A percentile compares a stretch with the other conserved stretches of the same genome.
Evolutionary conservation across 768 basidiomycete species (phyloP).

Genomic region (Amanita muscaria): DNA sequence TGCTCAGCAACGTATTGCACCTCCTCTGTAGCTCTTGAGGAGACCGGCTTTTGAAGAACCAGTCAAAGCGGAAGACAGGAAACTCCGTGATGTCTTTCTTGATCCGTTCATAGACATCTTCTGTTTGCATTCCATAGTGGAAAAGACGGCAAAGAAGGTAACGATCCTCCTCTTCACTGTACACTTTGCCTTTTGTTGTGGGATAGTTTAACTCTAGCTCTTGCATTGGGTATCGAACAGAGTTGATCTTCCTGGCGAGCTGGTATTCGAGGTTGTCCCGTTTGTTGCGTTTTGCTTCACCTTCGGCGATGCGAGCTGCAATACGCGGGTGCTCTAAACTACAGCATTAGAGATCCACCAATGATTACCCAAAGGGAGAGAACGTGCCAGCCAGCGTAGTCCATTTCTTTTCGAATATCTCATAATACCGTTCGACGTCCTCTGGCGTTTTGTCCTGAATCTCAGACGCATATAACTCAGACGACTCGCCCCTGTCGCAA

Average conservation of each 20-base stretch:
- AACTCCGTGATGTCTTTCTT: constrained; percentile 96
- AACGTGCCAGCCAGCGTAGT: constrained; percentile 67
- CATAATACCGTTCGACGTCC: constrained; percentile 71
- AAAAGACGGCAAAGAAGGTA: constrained; percentile 86
- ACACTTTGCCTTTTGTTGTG: constrained; percentile 93
- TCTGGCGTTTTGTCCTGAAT: constrained; percentile 78
- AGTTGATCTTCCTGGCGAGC: constrained; percentile 73
- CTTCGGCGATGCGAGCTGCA: constrained; percentile 76
- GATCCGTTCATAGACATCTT: constrained; percentile 90
- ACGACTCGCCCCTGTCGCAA: constrained; percentile 46
- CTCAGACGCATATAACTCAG: constrained; percentile 66
- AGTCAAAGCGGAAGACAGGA: constrained; percentile 95
- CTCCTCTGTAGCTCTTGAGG: constrained; percentile 82
- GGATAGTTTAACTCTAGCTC: constrained; percentile 94
- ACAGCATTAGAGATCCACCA: background rate
- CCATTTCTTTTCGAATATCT: constrained; percentile 86
- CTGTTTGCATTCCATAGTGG: constrained; percentile 82
- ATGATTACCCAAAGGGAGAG: background rate
- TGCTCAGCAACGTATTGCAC: constrained; percentile 77
- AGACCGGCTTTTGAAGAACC: constrained; percentile 94
- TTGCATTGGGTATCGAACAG: constrained; percentile 88
- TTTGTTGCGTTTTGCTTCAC: constrained; percentile 84
- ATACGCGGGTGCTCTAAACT: constrained; percentile 67
- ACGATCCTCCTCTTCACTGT: constrained; percentile 93
- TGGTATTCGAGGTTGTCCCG: constrained; percentile 73